phyloP scores from a whole-genome alignment of 192 early-diverging fungal genomes.

The Coemansia sp. region DNA sequence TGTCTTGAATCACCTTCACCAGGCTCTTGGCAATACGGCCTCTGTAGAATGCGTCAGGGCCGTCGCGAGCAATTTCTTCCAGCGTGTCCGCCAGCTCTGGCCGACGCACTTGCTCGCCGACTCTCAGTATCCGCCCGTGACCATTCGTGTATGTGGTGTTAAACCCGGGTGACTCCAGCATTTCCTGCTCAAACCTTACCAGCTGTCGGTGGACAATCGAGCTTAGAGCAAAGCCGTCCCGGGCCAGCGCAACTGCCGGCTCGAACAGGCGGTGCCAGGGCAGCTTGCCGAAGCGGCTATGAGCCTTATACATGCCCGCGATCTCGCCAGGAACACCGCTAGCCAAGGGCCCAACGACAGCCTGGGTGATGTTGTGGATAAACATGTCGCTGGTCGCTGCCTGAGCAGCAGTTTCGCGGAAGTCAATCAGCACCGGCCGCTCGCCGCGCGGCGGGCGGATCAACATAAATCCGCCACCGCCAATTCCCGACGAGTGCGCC shows the following conservation, averaged over 20 bases:
- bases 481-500: conserved; percentile 84
- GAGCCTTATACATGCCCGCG: conserved; percentile 76
- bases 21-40: conserved; percentile 67
- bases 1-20: conserved; percentile 56
- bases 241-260: conserved; percentile 68
- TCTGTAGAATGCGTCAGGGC: conserved; percentile 56
- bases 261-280: conserved; percentile 77
- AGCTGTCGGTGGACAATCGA: conserved; percentile 48
- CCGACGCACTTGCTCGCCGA: conserved; percentile 67
- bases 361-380: conserved; percentile 61
- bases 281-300: conserved; percentile 75
- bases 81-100: conserved; percentile 59
- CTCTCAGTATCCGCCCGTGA: conserved; percentile 59
- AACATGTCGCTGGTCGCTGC: conserved; percentile 79
- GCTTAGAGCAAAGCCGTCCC: conserved; percentile 69
- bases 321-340: conserved; percentile 88
- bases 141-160: conserved; percentile 60
- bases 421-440: conserved; percentile 70
- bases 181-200: conserved; percentile 8
- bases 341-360: conserved; percentile 67
- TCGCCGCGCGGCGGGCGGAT: conserved; percentile 59
- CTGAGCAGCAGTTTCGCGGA: conserved; percentile 79
- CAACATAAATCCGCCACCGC: conserved; percentile 94
- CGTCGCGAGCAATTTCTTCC: conserved; percentile 58
- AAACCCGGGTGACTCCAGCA: conserved; percentile 41